Percentiles rank a stretch among this genome's conserved stretches.
Evolutionary conservation across 1,284 basidiomycete genomes (phyloP).

Genomic region (Microbotryum scabiosae): DNA sequence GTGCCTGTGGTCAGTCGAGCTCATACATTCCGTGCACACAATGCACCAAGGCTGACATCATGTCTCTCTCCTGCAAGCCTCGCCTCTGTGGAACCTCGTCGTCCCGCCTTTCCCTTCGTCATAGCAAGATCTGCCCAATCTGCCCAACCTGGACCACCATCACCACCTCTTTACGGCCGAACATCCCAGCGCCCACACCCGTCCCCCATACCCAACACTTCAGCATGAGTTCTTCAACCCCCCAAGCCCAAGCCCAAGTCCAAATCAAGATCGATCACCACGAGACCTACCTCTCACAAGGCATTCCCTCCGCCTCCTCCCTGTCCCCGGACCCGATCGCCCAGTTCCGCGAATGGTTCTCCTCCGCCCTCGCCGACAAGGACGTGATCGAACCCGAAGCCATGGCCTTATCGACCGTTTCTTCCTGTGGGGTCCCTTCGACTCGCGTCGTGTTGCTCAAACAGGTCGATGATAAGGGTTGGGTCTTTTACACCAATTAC

Average conservation of each 20-base stretch:
- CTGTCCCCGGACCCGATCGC: slow-evolving; percentile 61
- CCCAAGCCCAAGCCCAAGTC: neutral
- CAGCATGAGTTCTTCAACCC: neutral
- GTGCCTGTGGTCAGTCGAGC: no score
- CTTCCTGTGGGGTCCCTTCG: slow-evolving; percentile 65
- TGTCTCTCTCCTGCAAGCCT: no score
- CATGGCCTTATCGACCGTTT: slow-evolving; percentile 75
- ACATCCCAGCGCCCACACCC: no score
- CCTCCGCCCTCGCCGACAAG: slow-evolving; percentile 47
- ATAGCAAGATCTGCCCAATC: no score
- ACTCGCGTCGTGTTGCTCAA: slow-evolving; percentile 81
- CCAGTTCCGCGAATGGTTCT: slow-evolving; percentile 80
- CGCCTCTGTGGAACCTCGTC: no score
- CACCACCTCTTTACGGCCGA: no score
- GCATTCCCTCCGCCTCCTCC: slow-evolving; percentile 49
- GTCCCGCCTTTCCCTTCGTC: no score
- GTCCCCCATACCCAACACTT: neutral
- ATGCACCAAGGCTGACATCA: no score
- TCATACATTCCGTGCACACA: no score
- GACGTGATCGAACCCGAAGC: slow-evolving; percentile 73
- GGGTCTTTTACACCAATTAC: slow-evolving; percentile 97
- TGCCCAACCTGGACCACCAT: no score
- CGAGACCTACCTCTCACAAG: slow-evolving; percentile 25
- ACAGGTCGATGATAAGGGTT: slow-evolving; percentile 71
- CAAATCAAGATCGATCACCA: slow-evolving; percentile 18